phyloP scores from a whole-genome alignment of 345 rosid species.

The Aethionema arabicum region DNA sequence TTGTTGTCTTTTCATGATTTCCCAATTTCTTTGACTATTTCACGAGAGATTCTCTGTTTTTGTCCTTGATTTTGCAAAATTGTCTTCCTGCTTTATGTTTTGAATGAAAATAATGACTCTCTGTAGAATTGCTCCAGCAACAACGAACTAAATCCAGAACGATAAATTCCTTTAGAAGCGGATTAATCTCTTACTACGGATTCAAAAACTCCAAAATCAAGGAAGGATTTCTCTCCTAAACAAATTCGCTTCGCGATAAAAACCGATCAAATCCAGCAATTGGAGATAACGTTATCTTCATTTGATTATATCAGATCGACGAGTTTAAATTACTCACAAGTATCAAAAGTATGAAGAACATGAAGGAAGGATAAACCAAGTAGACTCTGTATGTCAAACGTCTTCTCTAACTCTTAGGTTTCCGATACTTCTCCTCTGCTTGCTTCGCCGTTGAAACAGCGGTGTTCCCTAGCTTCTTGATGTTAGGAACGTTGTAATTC shows the following conservation, averaged over 20 bases:
- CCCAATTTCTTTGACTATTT: slow-evolving; percentile 9
- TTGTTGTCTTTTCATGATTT: not conserved
- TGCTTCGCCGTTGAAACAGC: slow-evolving; percentile 56
- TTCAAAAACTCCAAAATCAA: not conserved
- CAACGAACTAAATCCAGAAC: not conserved
- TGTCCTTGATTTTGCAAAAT: not conserved
- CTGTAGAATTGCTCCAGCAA: not conserved
- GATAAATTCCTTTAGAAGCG: not conserved
- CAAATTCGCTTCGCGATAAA: not conserved
- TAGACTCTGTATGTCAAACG: slow-evolving; percentile 18
- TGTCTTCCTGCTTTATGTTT: slow-evolving; percentile 1
- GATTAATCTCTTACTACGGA: not conserved
- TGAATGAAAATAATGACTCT: slow-evolving; percentile 15
- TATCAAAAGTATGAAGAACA: not conserved
- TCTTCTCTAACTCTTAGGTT: slow-evolving; percentile 53
- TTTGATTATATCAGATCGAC: slow-evolving; percentile 7
- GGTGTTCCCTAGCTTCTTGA: slow-evolving; percentile 52
- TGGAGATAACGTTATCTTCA: not conserved
- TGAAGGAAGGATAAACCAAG: not conserved
- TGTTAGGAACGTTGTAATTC: slow-evolving; percentile 83
- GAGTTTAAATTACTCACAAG: not conserved
- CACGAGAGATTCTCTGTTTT: slow-evolving; percentile 3
- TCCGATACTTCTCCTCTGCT: slow-evolving; percentile 64
- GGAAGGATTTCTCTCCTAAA: not conserved
- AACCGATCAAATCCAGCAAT: not conserved